A percentile compares a stretch with the other conserved stretches of the same genome.
These are phyloP conservation scores for Daldinia childiae DNA, from an alignment of 495 filamentous ascomycete species.

Conservation along the genomic window DNA sequence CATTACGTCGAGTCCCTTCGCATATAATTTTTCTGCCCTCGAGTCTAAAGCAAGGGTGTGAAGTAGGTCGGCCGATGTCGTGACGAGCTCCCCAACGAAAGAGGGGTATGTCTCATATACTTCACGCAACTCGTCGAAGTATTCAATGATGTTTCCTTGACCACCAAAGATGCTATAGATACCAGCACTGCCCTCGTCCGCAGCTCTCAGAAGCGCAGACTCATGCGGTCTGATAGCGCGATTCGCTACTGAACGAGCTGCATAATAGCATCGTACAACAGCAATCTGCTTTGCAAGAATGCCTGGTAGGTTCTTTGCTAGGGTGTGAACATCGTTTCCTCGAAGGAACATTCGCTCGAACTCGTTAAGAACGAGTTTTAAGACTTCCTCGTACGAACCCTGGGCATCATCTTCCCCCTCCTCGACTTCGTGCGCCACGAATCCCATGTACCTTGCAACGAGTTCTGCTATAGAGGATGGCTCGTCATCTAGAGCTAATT, in stretches of 20 bases:
- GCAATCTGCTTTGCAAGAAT: slow-evolving; percentile 88
- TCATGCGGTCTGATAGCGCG: slow-evolving; percentile 87
- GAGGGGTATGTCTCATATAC: slow-evolving; percentile 89
- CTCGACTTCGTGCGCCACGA: slow-evolving; percentile 84
- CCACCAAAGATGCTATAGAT: slow-evolving; percentile 96
- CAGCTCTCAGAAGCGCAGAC: slow-evolving; percentile 90
- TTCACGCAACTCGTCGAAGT: slow-evolving; percentile 95
- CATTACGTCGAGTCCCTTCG: slow-evolving; percentile 94
- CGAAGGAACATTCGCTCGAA: slow-evolving; percentile 94
- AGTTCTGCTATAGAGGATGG: slow-evolving; percentile 92
- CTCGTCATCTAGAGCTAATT: slow-evolving; percentile 96
- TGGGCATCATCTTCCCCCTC: slow-evolving; percentile 90
- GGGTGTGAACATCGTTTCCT: slow-evolving; percentile 94
- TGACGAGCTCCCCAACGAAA: slow-evolving; percentile 85
- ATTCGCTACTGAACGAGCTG: slow-evolving; percentile 82
- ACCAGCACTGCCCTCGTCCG: slow-evolving; percentile 76
- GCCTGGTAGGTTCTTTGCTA: slow-evolving; percentile 84
- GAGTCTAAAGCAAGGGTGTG: slow-evolving; percentile 85
- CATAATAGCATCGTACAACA: slow-evolving; percentile 88
- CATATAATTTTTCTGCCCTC: slow-evolving; percentile 90
- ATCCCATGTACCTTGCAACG: slow-evolving; percentile 89
- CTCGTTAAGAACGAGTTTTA: slow-evolving; percentile 89
- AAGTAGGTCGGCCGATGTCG: slow-evolving; percentile 79
- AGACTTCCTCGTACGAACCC: slow-evolving; percentile 83
- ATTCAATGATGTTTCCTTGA: slow-evolving; percentile 99